These are phyloP conservation scores for Ganoderma lingzhi DNA, from an alignment of 1,284 basidiomycete species.

Conservation along the genomic window DNA sequence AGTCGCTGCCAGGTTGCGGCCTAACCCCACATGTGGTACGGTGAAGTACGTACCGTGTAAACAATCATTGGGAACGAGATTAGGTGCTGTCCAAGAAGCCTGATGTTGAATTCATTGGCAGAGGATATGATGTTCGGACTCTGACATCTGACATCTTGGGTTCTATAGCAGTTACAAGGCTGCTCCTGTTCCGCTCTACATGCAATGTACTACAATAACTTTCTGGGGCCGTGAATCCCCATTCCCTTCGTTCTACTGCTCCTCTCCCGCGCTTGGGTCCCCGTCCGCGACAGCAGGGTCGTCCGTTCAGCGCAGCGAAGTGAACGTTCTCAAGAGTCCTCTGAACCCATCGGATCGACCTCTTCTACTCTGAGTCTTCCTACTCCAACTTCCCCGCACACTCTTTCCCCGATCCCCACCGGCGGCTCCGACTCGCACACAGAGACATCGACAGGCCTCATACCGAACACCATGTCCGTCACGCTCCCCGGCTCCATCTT, in stretches of 20 bases:
- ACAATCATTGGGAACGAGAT: background rate
- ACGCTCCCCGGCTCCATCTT: background rate
- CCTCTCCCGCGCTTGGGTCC: conserved; percentile 4
- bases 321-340: conserved; percentile 13
- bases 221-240: background rate
- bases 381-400: background rate
- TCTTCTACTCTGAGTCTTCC: background rate
- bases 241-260: background rate
- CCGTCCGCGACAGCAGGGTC: conserved; percentile 12
- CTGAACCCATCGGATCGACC: background rate
- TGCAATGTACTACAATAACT: background rate
- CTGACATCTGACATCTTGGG: too few relatives aligned
- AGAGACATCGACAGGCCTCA: background rate
- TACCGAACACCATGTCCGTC: background rate
- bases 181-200: background rate
- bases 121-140: too few relatives aligned
- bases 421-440: background rate
- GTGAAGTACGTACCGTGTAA: background rate
- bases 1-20: too few relatives aligned
- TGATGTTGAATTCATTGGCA: too few relatives aligned
- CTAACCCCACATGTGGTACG: too few relatives aligned
- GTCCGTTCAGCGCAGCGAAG: conserved; percentile 16
- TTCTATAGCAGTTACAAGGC: too few relatives aligned
- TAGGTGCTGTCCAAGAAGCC: background rate
- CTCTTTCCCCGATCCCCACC: background rate